Evolutionary conservation across 164 flowering plant genomes (phyloP), one percentile per base, ranked within the genome.

Genomic region (Tetracentron sinense): DNA sequence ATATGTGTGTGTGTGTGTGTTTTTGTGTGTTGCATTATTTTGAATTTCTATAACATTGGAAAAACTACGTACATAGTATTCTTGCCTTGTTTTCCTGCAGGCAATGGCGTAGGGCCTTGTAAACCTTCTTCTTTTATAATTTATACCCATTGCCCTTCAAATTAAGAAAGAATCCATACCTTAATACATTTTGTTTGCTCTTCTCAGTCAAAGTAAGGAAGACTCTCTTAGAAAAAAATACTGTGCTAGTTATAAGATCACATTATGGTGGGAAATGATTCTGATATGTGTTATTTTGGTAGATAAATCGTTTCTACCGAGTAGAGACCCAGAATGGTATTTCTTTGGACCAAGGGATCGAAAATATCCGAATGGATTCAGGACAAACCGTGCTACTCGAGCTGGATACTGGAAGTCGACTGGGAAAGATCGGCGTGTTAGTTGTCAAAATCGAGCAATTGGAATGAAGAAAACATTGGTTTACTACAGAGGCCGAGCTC

Each of bases 331-430:
- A 11, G 97, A 91, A 59, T 91, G 97, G 97, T 91, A 91, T 65
- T 91, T 91, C 60, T 91, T 91, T 42, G 96, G 96, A 28, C 96
- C 96, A 0, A 67, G 96, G 62, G 96, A 89, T 63, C 68, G 96
- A 7, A 89, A 89, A 66, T 90, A 90, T 57, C 97, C 97, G 0
- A 90, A 90, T 62, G 97, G 97, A 33, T 90, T 83, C 71, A 72
- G 97, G 56, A 90, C 97, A 17, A 90, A 90, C 60, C 61, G 97
- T 38, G 97, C 97, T 6, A 91, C 97, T 0, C 67, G 87, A 54
- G 92, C 91, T 0, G 97, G 97, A 44, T 90, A 90, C 63, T 90
- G 97, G 97, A 91, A 91, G 29, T 89, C 97, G 0, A 91, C 97
- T 0, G 97, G 97, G 29, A 90, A 90, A 62, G 97, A 90, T 61